Evolutionary conservation across 805 yeast species (phyloP).

Genomic region (Metschnikowia henanensis): DNA sequence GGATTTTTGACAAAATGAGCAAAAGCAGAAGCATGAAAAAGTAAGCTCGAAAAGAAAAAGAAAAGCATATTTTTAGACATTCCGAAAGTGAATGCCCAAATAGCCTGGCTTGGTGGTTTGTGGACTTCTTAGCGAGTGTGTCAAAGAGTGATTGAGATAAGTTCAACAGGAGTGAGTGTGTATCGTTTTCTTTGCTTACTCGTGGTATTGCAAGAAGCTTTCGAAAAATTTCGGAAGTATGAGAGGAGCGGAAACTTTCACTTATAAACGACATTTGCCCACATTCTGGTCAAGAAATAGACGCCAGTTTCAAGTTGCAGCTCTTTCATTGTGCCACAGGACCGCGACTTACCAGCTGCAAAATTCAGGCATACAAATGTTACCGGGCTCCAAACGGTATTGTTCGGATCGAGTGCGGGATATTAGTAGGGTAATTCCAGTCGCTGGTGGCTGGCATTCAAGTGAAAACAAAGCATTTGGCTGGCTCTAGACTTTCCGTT

Average conservation of each 20-base stretch:
- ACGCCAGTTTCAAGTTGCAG: background rate
- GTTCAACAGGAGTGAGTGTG: no score
- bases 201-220: no score
- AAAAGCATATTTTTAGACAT: background rate
- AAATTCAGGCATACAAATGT: constrained; percentile 3
- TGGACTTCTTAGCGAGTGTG: background rate
- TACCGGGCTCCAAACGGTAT: background rate
- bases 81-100: background rate
- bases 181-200: no score
- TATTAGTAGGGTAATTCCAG: no score
- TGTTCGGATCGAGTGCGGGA: background rate
- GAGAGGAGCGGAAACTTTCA: background rate
- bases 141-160: no score
- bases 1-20: background rate
- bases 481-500: no score
- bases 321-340: background rate
- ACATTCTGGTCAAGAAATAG: background rate
- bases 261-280: background rate
- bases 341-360: constrained; percentile 5
- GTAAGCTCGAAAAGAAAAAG: background rate
- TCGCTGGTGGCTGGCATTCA: background rate
- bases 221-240: no score
- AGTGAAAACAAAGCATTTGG: no score
- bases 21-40: background rate
- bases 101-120: no score